Evolutionary conservation across 176 grass and related monocot genomes (phyloP).

Genomic region (Paspalum notatum): DNA sequence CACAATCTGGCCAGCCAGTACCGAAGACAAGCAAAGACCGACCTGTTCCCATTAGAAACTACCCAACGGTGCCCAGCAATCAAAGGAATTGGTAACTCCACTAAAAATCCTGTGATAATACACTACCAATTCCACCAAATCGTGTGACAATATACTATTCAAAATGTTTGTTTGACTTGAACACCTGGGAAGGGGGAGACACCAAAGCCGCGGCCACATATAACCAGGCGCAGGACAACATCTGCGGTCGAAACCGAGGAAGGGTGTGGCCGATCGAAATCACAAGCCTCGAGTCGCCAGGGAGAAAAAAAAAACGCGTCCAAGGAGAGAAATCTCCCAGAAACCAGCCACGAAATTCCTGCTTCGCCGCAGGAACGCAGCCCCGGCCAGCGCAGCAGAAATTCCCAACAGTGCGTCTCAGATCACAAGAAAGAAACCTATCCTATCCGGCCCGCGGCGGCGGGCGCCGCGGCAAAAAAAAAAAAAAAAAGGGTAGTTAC

Average conservation of each 20-base stretch:
- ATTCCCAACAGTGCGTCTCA: no score
- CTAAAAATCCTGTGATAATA: not conserved
- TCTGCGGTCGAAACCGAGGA: not conserved
- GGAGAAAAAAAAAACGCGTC: not conserved
- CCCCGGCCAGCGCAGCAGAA: no score
- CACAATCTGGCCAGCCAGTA: constrained; percentile 12
- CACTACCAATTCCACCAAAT: no score
- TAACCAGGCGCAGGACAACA: constrained; percentile 9
- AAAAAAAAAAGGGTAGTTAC: no score
- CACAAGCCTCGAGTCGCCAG: not conserved
- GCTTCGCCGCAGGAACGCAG: no score
- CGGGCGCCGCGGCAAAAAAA: no score
- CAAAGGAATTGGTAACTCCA: not conserved
- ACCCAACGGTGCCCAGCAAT: not conserved
- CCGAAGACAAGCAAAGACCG: not conserved
- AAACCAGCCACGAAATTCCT: not conserved
- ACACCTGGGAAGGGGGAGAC: not conserved
- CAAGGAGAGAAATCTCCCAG: constrained; percentile 3
- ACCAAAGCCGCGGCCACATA: no score
- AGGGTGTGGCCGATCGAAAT: not conserved
- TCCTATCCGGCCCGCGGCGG: no score
- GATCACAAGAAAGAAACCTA: no score
- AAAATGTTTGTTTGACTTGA: not conserved
- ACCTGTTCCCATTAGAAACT: not conserved
- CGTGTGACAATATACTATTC: no score